These are phyloP conservation scores for Bisporella sp. DNA, from an alignment of 2,329 filamentous ascomycete genomes.

Conservation along the genomic window DNA sequence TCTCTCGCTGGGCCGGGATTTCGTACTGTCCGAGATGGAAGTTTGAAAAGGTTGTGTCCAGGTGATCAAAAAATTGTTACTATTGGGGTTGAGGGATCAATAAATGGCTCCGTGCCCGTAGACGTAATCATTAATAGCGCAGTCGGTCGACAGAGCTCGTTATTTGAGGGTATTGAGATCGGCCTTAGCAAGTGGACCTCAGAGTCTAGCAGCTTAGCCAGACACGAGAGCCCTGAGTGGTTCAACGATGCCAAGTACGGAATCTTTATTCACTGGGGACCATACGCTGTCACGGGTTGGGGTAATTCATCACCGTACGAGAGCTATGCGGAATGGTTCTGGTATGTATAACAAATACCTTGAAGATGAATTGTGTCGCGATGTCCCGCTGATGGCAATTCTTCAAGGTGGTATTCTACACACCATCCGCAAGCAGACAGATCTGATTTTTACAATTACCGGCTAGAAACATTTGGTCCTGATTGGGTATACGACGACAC, in stretches of 20 bases:
- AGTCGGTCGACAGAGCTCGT: conserved; percentile 31
- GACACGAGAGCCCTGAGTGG: conserved; percentile 43
- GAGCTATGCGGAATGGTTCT: conserved; percentile 37
- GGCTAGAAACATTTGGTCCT: conserved; percentile 42
- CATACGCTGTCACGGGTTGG: too few species aligned
- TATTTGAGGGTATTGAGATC: conserved; percentile 20
- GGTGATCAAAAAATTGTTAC: too few species aligned
- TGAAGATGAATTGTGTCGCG: neutral
- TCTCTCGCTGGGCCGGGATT: too few species aligned
- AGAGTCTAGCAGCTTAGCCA: conserved; percentile 30
- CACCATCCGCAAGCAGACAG: conserved; percentile 27
- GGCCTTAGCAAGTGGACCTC: conserved; percentile 31
- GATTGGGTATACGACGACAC: conserved; percentile 49
- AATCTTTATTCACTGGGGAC: conserved; percentile 42
- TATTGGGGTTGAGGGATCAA: conserved; percentile 26
- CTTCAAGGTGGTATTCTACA: conserved; percentile 21
- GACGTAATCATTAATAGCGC: conserved; percentile 34
- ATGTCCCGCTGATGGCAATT: neutral
- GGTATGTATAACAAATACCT: conserved; percentile 37
- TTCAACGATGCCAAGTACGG: conserved; percentile 49
- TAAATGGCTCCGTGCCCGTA: conserved; percentile 36
- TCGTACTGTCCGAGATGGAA: too few species aligned
- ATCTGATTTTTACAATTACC: conserved; percentile 35
- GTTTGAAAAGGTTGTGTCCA: too few species aligned
- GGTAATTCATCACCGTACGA: conserved; percentile 26